These are phyloP conservation scores for Raphanus raphanistrum DNA, from an alignment of 345 rosid genomes.

Conservation along the genomic window DNA sequence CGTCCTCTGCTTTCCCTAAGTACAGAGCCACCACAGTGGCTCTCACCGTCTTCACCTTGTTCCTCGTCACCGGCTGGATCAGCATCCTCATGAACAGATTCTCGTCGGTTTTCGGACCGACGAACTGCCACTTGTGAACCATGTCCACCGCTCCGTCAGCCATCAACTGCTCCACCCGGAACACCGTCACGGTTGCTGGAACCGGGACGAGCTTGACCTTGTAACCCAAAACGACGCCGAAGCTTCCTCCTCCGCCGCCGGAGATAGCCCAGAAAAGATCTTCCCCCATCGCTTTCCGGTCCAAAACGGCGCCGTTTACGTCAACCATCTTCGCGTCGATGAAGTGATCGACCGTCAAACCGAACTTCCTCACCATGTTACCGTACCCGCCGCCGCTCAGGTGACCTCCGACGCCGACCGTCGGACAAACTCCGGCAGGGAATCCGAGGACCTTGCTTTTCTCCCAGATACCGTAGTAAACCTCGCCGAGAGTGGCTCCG, in stretches of 20 bases:
- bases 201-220: constrained; percentile 57
- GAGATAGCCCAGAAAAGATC: constrained; percentile 65
- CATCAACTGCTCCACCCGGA: constrained; percentile 40
- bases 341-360: constrained; percentile 51
- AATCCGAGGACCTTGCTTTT: constrained; percentile 48
- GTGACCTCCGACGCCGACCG: constrained; percentile 72
- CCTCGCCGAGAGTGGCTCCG: constrained; percentile 64
- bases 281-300: constrained; percentile 58
- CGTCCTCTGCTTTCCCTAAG: constrained; percentile 44
- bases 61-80: constrained; percentile 54
- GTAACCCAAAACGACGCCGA: constrained; percentile 51
- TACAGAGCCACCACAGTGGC: constrained; percentile 43
- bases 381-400: constrained; percentile 69
- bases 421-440: constrained; percentile 66
- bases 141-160: constrained; percentile 46
- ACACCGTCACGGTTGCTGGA: constrained; percentile 53
- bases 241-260: constrained; percentile 69
- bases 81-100: constrained; percentile 68
- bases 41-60: constrained; percentile 43
- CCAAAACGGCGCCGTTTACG: constrained; percentile 46
- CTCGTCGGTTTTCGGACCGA: constrained; percentile 50
- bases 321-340: constrained; percentile 64
- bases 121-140: constrained; percentile 49
- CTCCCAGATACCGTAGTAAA: constrained; percentile 49
- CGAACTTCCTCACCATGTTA: constrained; percentile 53